Evolutionary conservation across 306 rosid species (phyloP), one percentile per base, ranked within the genome.

Genomic region (Cucumis hystrix): DNA sequence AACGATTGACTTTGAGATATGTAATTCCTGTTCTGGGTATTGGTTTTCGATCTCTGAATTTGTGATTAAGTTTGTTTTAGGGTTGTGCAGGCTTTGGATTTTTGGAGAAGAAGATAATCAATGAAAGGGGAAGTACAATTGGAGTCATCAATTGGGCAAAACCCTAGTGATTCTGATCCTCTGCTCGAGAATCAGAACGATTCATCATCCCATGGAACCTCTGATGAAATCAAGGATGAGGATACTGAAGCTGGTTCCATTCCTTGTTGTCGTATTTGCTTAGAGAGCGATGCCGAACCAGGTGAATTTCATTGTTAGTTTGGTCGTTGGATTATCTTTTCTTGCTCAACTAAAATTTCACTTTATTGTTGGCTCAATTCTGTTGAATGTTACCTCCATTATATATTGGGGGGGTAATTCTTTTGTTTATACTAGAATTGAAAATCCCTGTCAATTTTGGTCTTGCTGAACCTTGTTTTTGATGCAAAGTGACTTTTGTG

Each of bases 61-160:
- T 72, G 43, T 9, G 41, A 72, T 72, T 16, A 8, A 14, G 67
- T 59, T 64, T 45, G 60, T 81, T 76, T 52, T 82, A 86, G 90
- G 88, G 82, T 80, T 84, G 82, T 59, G 63, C 49, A 60, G 77
- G 80, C 45, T 75, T 68, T 16, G 10, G 21, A n/a, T 6, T 70
- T 83, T 41, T 47, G 45, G 77, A 17, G 21, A 35, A 78, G 49
- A 84, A 61, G 78, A 70, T 75, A n/a, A 74, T 62, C 89, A 66
- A 93, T 96, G 99, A 82, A 85, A 68, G 87, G 93, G 79, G 99
- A 96, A 83, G 97, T 96, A 25, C 97, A 96, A 85, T 93, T 96
- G 67, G 92, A 85, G 65, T 85, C 96, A 69, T 76, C 84, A 45
- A 78, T 80, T 84, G 56, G 43, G 45, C 87, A 83, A 81, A 87